Percentiles rank a stretch among this genome's conserved stretches.
phyloP scores from a whole-genome alignment of 306 rosid species.

The Cicer judaicum region DNA sequence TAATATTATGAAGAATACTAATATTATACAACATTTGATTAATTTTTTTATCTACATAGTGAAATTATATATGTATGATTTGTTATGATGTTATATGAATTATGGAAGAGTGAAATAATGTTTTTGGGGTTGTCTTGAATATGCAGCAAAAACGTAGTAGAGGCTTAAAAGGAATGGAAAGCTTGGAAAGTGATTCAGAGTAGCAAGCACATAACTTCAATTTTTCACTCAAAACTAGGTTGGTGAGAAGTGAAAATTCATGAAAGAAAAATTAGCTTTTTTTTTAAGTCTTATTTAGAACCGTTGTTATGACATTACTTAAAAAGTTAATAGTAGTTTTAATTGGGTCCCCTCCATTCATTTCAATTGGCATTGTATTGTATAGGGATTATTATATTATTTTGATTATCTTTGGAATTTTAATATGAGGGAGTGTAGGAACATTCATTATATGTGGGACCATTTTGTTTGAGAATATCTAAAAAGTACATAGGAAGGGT shows the following conservation, averaged over 20 bases:
- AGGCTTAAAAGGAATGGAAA: conserved; percentile 74
- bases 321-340: conserved; percentile 31
- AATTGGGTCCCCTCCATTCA: conserved; percentile 3
- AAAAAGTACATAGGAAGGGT: conserved; percentile 27
- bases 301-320: conserved; percentile 27
- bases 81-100: background rate
- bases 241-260: conserved; percentile 23
- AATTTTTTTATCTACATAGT: conserved; percentile 9
- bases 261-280: conserved; percentile 12
- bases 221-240: conserved; percentile 35
- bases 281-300: conserved; percentile 13
- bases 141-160: conserved; percentile 76
- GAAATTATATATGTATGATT: conserved; percentile 17
- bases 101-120: conserved; percentile 10
- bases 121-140: conserved; percentile 36
- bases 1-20: background rate
- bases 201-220: conserved; percentile 38
- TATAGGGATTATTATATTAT: conserved; percentile 2
- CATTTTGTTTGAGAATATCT: background rate
- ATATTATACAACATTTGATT: background rate
- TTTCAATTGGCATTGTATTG: conserved; percentile 6
- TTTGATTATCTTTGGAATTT: background rate
- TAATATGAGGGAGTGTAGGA: background rate
- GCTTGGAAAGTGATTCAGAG: conserved; percentile 48
- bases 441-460: conserved; percentile 20